Conservation (phyloP, 1,284 basidiomycete genomes). For the Bondarzewia mesenterica region DNA sequence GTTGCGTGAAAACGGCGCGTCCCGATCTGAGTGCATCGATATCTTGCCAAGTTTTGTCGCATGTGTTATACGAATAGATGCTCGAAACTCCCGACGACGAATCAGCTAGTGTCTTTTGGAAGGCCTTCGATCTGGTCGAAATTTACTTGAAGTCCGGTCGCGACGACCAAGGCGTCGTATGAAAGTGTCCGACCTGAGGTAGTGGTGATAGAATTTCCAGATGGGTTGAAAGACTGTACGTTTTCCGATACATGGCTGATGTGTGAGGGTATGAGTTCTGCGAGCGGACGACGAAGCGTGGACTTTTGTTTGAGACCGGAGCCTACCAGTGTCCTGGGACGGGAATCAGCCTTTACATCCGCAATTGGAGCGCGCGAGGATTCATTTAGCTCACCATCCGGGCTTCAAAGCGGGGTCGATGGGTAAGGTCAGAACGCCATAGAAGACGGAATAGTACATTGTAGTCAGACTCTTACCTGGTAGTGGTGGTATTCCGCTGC, state of each 20-base stretch:
- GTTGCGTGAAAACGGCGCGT: slow-evolving; percentile 93
- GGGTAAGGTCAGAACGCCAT: slow-evolving; percentile 3
- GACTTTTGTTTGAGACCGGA: slow-evolving; percentile 72
- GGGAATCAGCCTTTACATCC: neutral
- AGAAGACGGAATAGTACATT: slow-evolving; percentile 2
- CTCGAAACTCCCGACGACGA: slow-evolving; percentile 79
- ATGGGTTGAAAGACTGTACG: slow-evolving; percentile 73
- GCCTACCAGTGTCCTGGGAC: slow-evolving; percentile 82
- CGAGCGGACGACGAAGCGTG: slow-evolving; percentile 61
- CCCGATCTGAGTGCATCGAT: slow-evolving; percentile 72
- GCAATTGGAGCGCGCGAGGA: neutral
- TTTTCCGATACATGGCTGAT: slow-evolving; percentile 71
- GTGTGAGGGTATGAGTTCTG: slow-evolving; percentile 64
- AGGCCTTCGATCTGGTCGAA: slow-evolving; percentile 78
- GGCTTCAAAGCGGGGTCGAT: slow-evolving; percentile 38
- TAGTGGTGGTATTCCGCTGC: slow-evolving; percentile 71
- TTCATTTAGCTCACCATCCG: slow-evolving; percentile 51
- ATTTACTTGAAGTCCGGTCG: slow-evolving; percentile 83
- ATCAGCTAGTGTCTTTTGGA: slow-evolving; percentile 68
- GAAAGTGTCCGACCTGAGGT: slow-evolving; percentile 62
- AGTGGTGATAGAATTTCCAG: slow-evolving; percentile 66
- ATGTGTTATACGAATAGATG: slow-evolving; percentile 88
- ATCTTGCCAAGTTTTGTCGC: slow-evolving; percentile 82
- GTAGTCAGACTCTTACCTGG: slow-evolving; percentile 40
- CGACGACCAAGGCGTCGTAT: slow-evolving; percentile 88